Base-by-base conservation (phyloP, 306 rosid species). In the Malus fusca region DNA sequence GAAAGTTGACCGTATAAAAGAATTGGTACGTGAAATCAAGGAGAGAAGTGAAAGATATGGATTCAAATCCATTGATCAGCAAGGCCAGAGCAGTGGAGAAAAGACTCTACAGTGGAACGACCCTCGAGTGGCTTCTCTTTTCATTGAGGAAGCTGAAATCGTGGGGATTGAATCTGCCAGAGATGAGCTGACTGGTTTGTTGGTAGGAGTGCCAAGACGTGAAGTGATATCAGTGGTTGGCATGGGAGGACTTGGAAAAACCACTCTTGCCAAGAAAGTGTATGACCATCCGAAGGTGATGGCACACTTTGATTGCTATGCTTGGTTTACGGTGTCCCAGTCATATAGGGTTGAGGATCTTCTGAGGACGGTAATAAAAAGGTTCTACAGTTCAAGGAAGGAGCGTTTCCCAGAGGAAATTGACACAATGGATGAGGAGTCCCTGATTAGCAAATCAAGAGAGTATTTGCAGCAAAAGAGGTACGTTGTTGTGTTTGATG, bases 211-310 rank as follows among this genome's bases (percentile, higher is more conserved):
- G 1, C 6, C 46, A 1, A 55, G 25, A 6, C 82, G 66, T 17
- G n/a, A 31, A 11, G 64, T 70, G 65, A 31, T 78, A 61, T 44
- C 81, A 8, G 31, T 28, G 75, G 75, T 59, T 4, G 81, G 81
- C 6, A 77, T 60, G 75, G 81, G 81, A 21, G 81, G 76, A 21
- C 43, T 77, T 17, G 71, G 81, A 3, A 77, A 77, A 51, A 69
- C 81, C 33, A 77, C 81, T 44, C 64, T 77, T 28, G 71, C 81
- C 18, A 44, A 26, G 30, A 70, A 43, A 60, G 63, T 77, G 1
- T 72, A 53, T 8, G 60, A 72, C 28, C 60, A 9, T 15, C 8
- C 0, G 13, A 11, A 1, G 1, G 77, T 55, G 18, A 52, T 5
- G 6, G 51, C 4, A 8, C 10, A 51, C 8, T 79, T 79, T 55